phyloP scores from a whole-genome alignment of 192 early-diverging fungal genomes.

The Spinellus fusiger region DNA sequence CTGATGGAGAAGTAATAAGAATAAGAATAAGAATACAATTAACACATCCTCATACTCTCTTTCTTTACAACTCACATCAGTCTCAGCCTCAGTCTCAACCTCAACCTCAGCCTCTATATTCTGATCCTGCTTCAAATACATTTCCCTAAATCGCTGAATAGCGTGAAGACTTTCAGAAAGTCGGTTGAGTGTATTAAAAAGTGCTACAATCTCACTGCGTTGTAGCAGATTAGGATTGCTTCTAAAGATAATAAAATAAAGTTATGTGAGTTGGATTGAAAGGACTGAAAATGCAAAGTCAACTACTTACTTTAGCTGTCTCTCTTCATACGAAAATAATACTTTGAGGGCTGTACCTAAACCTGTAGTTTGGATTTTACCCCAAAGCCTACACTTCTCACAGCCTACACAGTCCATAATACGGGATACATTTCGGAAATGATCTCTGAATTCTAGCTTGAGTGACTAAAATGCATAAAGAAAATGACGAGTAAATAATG shows the following conservation, averaged over 20 bases:
- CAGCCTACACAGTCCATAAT: slow-evolving; percentile 99
- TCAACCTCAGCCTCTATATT: too few relatives aligned
- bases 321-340: slow-evolving; percentile 87
- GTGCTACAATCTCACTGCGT: slow-evolving; percentile 82
- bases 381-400: slow-evolving; percentile 98
- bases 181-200: slow-evolving; percentile 87
- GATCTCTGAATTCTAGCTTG: slow-evolving; percentile 82
- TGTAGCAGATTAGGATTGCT: slow-evolving; percentile 50
- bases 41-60: neutral
- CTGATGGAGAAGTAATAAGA: neutral
- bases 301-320: slow-evolving; percentile 43
- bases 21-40: neutral
- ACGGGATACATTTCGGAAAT: slow-evolving; percentile 92
- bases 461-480: slow-evolving; percentile 41
- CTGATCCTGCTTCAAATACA: slow-evolving; percentile 49
- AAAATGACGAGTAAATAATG: neutral
- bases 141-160: slow-evolving; percentile 74
- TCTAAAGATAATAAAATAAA: too few relatives aligned
- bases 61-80: neutral
- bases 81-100: too few relatives aligned
- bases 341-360: slow-evolving; percentile 96
- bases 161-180: slow-evolving; percentile 80
- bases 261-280: slow-evolving; percentile 42
- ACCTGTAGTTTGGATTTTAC: slow-evolving; percentile 92
- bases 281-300: neutral